A percentile compares a stretch with the other conserved stretches of the same genome.
These are phyloP conservation scores for Ananas comosus DNA, from an alignment of 176 grass and related monocot genomes.

Conservation along the genomic window DNA sequence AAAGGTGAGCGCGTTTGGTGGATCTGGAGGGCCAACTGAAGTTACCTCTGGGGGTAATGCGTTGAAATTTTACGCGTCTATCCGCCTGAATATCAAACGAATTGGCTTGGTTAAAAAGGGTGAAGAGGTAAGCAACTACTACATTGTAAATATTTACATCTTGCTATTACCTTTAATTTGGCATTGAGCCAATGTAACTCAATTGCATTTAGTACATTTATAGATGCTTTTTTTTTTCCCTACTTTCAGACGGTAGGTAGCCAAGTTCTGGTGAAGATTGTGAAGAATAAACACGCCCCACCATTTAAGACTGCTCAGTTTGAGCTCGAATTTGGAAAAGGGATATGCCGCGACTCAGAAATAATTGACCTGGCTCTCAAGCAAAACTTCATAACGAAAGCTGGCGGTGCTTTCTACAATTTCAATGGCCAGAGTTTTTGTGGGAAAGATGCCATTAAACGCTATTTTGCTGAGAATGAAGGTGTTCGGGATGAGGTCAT, in stretches of 20 bases:
- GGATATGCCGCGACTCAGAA: constrained; percentile 69
- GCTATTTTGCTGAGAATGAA: constrained; percentile 51
- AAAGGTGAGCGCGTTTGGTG: constrained; percentile 78
- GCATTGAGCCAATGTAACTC: too few relatives aligned
- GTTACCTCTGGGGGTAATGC: constrained; percentile 92
- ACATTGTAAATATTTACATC: too few relatives aligned
- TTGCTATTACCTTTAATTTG: background rate
- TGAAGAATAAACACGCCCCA: too few relatives aligned
- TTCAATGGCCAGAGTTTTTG: constrained; percentile 37
- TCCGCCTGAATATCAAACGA: constrained; percentile 79
- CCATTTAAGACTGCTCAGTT: constrained; percentile 75
- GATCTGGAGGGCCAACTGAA: constrained; percentile 82
- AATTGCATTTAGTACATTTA: too few relatives aligned
- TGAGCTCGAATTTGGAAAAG: constrained; percentile 87
- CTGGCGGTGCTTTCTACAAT: constrained; percentile 23
- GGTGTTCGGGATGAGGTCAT: constrained; percentile 45
- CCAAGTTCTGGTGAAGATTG: constrained; percentile 82
- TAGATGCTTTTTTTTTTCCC: background rate
- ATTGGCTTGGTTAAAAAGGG: constrained; percentile 87
- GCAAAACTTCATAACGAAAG: constrained; percentile 52
- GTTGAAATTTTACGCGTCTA: constrained; percentile 93
- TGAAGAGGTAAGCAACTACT: constrained; percentile 60
- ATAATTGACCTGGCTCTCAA: constrained; percentile 63
- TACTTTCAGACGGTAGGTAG: constrained; percentile 62
- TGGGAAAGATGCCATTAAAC: constrained; percentile 59